phyloP scores from a whole-genome alignment of 768 basidiomycete genomes.

The Candolleomyces eurysporus region DNA sequence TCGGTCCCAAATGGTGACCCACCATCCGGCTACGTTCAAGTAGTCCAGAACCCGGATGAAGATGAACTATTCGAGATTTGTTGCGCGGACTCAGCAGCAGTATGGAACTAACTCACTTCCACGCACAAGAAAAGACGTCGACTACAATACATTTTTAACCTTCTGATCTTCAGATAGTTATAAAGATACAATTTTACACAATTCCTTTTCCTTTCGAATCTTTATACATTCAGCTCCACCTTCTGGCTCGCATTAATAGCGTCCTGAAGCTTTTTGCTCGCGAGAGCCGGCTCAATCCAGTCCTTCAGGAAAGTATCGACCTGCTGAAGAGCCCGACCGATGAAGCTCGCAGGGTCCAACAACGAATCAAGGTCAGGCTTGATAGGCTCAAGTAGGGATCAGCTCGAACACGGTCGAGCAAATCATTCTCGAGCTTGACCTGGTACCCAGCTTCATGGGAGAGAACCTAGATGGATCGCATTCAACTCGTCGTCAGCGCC shows the following conservation, averaged over 20 bases:
- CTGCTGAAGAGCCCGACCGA: slow-evolving; percentile 96
- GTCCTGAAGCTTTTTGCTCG: slow-evolving; percentile 50
- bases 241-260: slow-evolving; percentile 50
- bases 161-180: not conserved
- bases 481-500: no score
- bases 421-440: slow-evolving; percentile 97
- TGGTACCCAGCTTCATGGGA: slow-evolving; percentile 93
- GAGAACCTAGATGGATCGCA: slow-evolving; percentile 69
- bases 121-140: no score
- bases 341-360: slow-evolving; percentile 84
- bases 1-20: no score
- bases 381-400: slow-evolving; percentile 92
- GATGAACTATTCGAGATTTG: no score
- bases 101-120: no score
- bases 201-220: not conserved
- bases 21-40: no score
- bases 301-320: slow-evolving; percentile 85
- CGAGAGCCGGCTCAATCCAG: slow-evolving; percentile 84
- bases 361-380: slow-evolving; percentile 73
- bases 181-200: no score
- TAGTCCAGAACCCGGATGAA: no score
- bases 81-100: no score
- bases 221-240: slow-evolving; percentile 65
- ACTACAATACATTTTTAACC: not conserved
- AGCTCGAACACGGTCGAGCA: slow-evolving; percentile 80